Conservation (phyloP, 768 basidiomycete genomes). For the Clavulina sp. region DNA sequence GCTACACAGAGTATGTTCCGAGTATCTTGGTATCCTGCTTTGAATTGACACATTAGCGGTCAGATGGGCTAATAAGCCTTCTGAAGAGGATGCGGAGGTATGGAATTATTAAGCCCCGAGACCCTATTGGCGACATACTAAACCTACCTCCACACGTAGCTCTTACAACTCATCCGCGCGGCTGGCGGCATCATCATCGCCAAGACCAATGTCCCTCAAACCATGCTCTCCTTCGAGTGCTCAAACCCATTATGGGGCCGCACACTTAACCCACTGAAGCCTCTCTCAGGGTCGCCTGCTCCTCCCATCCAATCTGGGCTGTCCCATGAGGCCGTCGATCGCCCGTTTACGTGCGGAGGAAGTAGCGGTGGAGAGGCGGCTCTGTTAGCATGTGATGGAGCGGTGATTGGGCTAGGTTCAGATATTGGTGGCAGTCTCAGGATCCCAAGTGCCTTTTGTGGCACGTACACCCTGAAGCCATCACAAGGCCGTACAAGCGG, state of each 20-base stretch:
- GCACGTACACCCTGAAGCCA: slow-evolving; percentile 64
- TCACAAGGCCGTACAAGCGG: slow-evolving; percentile 36
- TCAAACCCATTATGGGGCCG: slow-evolving; percentile 61
- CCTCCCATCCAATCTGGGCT: neutral
- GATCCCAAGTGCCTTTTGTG: slow-evolving; percentile 65
- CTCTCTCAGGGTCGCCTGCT: too few relatives aligned
- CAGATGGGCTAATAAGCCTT: slow-evolving; percentile 39
- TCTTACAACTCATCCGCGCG: slow-evolving; percentile 15
- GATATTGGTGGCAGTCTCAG: slow-evolving; percentile 64
- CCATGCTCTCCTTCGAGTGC: slow-evolving; percentile 67
- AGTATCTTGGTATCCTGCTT: neutral
- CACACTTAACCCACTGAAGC: slow-evolving; percentile 41
- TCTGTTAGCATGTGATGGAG: slow-evolving; percentile 61
- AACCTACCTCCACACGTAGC: slow-evolving; percentile 8
- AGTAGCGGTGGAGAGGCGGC: slow-evolving; percentile 76
- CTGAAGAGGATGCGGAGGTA: slow-evolving; percentile 43
- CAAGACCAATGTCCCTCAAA: slow-evolving; percentile 23
- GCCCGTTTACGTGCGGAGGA: slow-evolving; percentile 38
- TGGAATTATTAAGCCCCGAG: slow-evolving; percentile 12
- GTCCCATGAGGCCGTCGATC: slow-evolving; percentile 31
- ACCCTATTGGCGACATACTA: neutral
- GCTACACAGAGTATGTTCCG: slow-evolving; percentile 38
- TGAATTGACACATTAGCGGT: neutral
- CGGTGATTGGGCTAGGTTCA: slow-evolving; percentile 57
- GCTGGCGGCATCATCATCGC: slow-evolving; percentile 22